phyloP scores from a whole-genome alignment of 768 basidiomycete genomes.

The Sarcodon aspratus region DNA sequence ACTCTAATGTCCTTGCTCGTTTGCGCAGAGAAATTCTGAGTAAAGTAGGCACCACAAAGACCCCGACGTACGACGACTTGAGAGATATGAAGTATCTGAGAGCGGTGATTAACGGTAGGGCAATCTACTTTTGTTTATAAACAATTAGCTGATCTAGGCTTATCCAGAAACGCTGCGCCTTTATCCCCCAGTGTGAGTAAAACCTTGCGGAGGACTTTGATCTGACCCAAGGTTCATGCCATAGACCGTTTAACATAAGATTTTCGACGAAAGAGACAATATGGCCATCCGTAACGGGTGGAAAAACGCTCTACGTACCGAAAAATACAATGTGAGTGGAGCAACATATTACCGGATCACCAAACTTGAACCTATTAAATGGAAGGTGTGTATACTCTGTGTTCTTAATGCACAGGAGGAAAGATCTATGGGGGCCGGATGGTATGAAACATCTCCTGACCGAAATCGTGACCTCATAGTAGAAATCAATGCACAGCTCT shows the following conservation, averaged over 20 bases:
- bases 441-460: conserved; percentile 24
- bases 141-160: background rate
- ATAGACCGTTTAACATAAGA: background rate
- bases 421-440: conserved; percentile 59
- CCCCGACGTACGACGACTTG: conserved; percentile 44
- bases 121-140: background rate
- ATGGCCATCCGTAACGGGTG: conserved; percentile 10
- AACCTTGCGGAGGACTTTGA: background rate
- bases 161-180: conserved; percentile 14
- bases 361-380: background rate
- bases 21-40: conserved; percentile 40
- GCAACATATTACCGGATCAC: background rate
- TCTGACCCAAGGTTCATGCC: background rate
- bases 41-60: conserved; percentile 28
- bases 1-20: conserved; percentile 31
- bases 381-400: conserved; percentile 31
- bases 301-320: conserved; percentile 28
- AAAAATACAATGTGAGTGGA: conserved; percentile 19
- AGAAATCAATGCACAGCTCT: conserved; percentile 25
- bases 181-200: conserved; percentile 12
- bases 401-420: conserved; percentile 46
- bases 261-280: conserved; percentile 1
- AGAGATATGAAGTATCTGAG: conserved; percentile 47
- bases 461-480: background rate
- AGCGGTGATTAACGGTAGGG: conserved; percentile 42